phyloP scores from a whole-genome alignment of 2,329 filamentous ascomycete genomes.

The Aureobasidium leucospermi region DNA sequence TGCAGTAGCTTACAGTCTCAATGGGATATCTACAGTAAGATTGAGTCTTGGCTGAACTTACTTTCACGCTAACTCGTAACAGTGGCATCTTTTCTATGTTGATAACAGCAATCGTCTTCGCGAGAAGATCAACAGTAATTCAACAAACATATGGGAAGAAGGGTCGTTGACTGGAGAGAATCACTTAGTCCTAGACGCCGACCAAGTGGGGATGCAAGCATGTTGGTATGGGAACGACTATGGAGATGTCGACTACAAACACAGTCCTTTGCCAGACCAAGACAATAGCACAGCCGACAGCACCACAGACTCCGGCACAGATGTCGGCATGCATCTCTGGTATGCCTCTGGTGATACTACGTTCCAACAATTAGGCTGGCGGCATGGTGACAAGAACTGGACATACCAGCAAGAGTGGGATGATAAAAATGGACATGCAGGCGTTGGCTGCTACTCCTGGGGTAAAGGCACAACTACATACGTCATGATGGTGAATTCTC shows the following conservation, averaged over 20 bases:
- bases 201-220: slow-evolving; percentile 31
- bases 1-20: slow-evolving; percentile 34
- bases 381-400: slow-evolving; percentile 32
- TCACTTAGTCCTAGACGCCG: slow-evolving; percentile 25
- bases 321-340: slow-evolving; percentile 39
- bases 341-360: slow-evolving; percentile 33
- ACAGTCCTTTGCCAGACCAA: slow-evolving; percentile 27
- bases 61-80: not conserved
- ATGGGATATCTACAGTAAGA: slow-evolving; percentile 30
- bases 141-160: slow-evolving; percentile 32
- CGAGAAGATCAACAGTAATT: slow-evolving; percentile 29
- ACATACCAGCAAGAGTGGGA: slow-evolving; percentile 30
- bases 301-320: slow-evolving; percentile 23
- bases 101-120: slow-evolving; percentile 32
- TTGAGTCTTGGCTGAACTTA: too few relatives aligned
- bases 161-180: slow-evolving; percentile 29
- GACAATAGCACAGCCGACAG: slow-evolving; percentile 17
- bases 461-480: slow-evolving; percentile 33
- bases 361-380: slow-evolving; percentile 37
- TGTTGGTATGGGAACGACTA: slow-evolving; percentile 33
- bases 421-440: slow-evolving; percentile 36
- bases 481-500: slow-evolving; percentile 35
- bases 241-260: slow-evolving; percentile 31
- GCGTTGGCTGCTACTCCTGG: slow-evolving; percentile 40
- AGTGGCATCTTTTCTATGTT: slow-evolving; percentile 38